Evolutionary conservation across 768 basidiomycete species (phyloP).

Genomic region (Paxillus rubicundulus): DNA sequence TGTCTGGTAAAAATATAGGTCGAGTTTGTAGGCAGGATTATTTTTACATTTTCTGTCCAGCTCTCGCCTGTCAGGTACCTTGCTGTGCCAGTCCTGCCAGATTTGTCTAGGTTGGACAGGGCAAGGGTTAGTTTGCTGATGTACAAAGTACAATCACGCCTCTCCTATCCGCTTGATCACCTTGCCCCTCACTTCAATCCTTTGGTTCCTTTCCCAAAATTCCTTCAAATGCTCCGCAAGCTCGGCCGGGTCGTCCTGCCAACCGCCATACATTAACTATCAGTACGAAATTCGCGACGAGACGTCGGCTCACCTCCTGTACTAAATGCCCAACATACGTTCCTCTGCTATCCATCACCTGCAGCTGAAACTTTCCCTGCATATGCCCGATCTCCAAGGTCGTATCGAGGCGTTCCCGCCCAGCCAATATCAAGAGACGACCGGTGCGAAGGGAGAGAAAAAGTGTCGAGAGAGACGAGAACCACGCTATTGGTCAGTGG

Average conservation of each 20-base stretch:
- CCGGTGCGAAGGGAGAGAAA: constrained; percentile 81
- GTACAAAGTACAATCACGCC: constrained; percentile 18
- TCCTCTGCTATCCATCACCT: constrained; percentile 57
- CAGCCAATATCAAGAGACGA: constrained; percentile 85
- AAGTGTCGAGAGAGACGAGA: constrained; percentile 70
- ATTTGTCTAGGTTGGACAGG: no score
- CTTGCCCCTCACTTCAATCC: constrained; percentile 53
- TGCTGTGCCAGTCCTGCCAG: no score
- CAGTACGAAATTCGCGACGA: neutral
- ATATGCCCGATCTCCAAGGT: constrained; percentile 96
- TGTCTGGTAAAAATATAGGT: no score
- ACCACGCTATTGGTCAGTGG: constrained; percentile 69
- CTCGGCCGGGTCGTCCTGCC: constrained; percentile 79
- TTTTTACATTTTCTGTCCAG: no score
- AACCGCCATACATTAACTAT: neutral
- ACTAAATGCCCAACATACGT: constrained; percentile 80
- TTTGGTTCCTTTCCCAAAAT: constrained; percentile 90
- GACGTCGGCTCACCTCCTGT: constrained; percentile 67
- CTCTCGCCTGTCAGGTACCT: no score
- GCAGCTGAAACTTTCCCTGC: constrained; percentile 95
- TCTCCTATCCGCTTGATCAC: constrained; percentile 56
- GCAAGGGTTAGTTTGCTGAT: no score
- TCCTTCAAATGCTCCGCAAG: constrained; percentile 80
- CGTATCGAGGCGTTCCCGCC: constrained; percentile 88
- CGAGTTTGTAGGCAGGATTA: no score